Conservation (phyloP, 192 early-diverging fungal genomes). For the Linnemannia elongata region DNA sequence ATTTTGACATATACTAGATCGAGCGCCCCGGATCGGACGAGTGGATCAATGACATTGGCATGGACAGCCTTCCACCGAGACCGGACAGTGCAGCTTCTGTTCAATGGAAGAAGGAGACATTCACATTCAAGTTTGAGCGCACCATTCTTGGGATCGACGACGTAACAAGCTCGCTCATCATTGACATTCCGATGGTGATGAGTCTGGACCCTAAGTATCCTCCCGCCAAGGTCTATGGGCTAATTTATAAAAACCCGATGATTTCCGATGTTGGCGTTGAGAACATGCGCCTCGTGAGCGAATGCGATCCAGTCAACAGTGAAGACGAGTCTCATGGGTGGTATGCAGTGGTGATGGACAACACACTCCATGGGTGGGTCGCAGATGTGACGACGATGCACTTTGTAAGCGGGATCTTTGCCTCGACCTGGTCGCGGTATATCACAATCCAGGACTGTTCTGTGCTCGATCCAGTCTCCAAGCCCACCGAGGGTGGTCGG, state of each 20-base stretch:
- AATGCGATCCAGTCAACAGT: background rate
- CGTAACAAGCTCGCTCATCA: background rate
- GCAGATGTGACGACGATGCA: constrained; percentile 26
- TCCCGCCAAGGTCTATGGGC: constrained; percentile 11
- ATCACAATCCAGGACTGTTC: constrained; percentile 28
- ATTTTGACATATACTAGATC: background rate
- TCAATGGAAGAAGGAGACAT: constrained; percentile 15
- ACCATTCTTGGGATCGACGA: constrained; percentile 14
- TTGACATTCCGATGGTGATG: constrained; percentile 30
- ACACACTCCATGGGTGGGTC: constrained; percentile 12
- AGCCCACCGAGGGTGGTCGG: constrained; percentile 19
- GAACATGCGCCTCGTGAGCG: constrained; percentile 22
- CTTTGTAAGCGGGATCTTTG: constrained; percentile 31
- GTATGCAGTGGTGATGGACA: constrained; percentile 24
- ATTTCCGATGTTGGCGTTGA: constrained; percentile 26
- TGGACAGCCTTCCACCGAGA: constrained; percentile 10
- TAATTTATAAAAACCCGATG: constrained; percentile 7
- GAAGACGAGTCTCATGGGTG: constrained; percentile 25
- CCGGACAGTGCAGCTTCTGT: constrained; percentile 11
- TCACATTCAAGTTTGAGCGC: constrained; percentile 25
- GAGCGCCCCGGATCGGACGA: constrained; percentile 25
- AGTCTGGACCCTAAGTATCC: constrained; percentile 24
- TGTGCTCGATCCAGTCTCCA: constrained; percentile 22
- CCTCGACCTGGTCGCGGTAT: constrained; percentile 20
- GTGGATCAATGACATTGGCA: constrained; percentile 28